Percentiles rank a stretch among this genome's conserved stretches.
Conservation (phyloP, 2,329 filamentous ascomycete genomes). For the Aspergillus sp. region DNA sequence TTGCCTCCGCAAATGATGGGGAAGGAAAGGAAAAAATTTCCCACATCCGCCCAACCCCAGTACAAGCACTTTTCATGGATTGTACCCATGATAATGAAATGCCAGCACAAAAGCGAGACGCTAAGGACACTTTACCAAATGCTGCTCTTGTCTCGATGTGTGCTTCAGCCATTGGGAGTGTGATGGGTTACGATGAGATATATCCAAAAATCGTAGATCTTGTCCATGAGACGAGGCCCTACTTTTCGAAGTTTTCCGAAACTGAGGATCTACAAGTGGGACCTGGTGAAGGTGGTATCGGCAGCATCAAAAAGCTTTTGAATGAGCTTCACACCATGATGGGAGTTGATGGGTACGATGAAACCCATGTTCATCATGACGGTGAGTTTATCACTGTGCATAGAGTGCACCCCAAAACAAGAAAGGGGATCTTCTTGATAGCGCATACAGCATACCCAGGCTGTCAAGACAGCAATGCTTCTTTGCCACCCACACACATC, state of each 20-base stretch:
- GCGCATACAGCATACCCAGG: conserved; percentile 94
- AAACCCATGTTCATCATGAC: conserved; percentile 95
- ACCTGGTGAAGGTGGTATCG: conserved; percentile 75
- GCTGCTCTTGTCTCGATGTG: conserved; percentile 96
- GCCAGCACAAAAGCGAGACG: conserved; percentile 90
- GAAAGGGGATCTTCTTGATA: conserved; percentile 92
- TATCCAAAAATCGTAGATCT: conserved; percentile 92
- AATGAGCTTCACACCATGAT: conserved; percentile 94
- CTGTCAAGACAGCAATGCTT: conserved; percentile 74
- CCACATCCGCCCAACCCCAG: conserved; percentile 77
- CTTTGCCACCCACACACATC: conserved; percentile 71
- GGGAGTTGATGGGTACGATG: conserved; percentile 90
- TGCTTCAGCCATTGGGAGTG: conserved; percentile 86
- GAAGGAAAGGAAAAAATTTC: conserved; percentile 60
- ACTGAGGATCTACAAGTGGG: conserved; percentile 50
- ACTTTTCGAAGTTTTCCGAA: conserved; percentile 71
- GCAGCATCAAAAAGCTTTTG: conserved; percentile 82
- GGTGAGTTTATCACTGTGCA: conserved; percentile 96
- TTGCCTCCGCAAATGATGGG: conserved; percentile 27
- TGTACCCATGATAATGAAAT: conserved; percentile 98
- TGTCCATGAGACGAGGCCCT: conserved; percentile 80
- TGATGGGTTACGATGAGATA: conserved; percentile 97
- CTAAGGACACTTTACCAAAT: conserved; percentile 88
- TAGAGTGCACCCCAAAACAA: conserved; percentile 82
- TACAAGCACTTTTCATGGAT: conserved; percentile 97